Percentiles rank a stretch among this genome's conserved stretches.
Conservation (phyloP, 2,329 filamentous ascomycete species). For the Cadophora sp. region DNA sequence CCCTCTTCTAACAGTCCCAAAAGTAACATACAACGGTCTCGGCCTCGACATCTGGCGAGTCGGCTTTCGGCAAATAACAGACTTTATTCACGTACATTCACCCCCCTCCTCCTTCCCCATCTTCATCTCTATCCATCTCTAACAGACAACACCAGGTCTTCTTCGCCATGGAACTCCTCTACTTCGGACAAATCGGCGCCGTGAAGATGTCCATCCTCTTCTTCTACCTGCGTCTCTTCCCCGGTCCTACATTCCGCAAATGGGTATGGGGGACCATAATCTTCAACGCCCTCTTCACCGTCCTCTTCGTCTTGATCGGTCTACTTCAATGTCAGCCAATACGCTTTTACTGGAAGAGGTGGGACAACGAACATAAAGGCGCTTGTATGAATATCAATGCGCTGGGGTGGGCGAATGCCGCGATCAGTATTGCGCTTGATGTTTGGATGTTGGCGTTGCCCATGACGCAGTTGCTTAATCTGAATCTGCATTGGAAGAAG, state of each 20-base stretch:
- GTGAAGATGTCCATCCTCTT: slow-evolving; percentile 59
- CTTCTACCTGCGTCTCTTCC: slow-evolving; percentile 64
- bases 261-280: slow-evolving; percentile 53
- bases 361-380: slow-evolving; percentile 56
- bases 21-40: slow-evolving; percentile 8
- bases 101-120: not conserved
- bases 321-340: slow-evolving; percentile 61
- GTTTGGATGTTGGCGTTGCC: slow-evolving; percentile 60
- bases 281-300: slow-evolving; percentile 50
- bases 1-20: not conserved
- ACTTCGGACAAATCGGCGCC: slow-evolving; percentile 55
- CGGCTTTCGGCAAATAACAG: slow-evolving; percentile 8
- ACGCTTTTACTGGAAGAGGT: slow-evolving; percentile 58
- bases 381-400: slow-evolving; percentile 57
- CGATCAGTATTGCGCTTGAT: slow-evolving; percentile 60
- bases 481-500: slow-evolving; percentile 55
- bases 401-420: slow-evolving; percentile 59
- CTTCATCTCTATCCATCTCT: not conserved
- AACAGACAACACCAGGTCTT: not conserved
- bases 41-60: slow-evolving; percentile 11
- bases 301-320: slow-evolving; percentile 46
- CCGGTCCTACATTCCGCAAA: slow-evolving; percentile 47
- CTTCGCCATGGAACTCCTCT: slow-evolving; percentile 48
- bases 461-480: slow-evolving; percentile 50
- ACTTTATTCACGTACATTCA: slow-evolving; percentile 3